Percentiles rank a stretch among this genome's conserved stretches.
Conservation (phyloP, 1,139 yeast genomes). For the Kodamaea alishanica region DNA sequence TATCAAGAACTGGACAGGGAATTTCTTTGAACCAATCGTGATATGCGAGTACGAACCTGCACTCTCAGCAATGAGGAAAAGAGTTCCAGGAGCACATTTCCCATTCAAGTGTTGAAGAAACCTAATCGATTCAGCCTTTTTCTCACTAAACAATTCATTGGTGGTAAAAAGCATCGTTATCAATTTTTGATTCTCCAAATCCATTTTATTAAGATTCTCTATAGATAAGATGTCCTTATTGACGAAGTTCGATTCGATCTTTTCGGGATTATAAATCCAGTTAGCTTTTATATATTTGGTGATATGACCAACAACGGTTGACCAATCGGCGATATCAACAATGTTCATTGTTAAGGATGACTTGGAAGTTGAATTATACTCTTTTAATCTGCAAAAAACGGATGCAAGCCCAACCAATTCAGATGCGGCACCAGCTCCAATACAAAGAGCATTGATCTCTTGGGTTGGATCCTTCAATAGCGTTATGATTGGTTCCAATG, state of each 20-base stretch:
- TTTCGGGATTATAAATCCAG: constrained; percentile 48
- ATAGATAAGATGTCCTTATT: constrained; percentile 45
- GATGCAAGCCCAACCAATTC: constrained; percentile 72
- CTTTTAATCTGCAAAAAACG: constrained; percentile 50
- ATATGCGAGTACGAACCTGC: constrained; percentile 89
- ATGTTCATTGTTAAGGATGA: constrained; percentile 46
- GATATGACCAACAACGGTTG: constrained; percentile 44
- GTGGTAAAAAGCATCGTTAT: constrained; percentile 81
- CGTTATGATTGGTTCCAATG: constrained; percentile 40
- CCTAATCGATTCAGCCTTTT: constrained; percentile 57
- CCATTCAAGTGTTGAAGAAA: constrained; percentile 51
- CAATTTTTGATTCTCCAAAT: constrained; percentile 30
- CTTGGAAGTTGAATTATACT: constrained; percentile 29
- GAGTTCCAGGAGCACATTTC: constrained; percentile 51
- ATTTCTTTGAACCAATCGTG: constrained; percentile 65
- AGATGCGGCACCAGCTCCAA: constrained; percentile 91
- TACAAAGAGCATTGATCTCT: constrained; percentile 46
- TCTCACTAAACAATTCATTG: constrained; percentile 74
- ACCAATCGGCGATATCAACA: constrained; percentile 82
- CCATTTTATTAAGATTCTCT: constrained; percentile 1
- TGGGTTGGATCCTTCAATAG: constrained; percentile 31
- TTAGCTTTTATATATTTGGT: constrained; percentile 39
- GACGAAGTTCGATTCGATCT: constrained; percentile 44
- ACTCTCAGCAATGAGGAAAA: constrained; percentile 71
- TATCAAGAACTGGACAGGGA: constrained; percentile 78